phyloP scores from a whole-genome alignment of 805 yeast genomes.

The Spathaspora passalidarum region DNA sequence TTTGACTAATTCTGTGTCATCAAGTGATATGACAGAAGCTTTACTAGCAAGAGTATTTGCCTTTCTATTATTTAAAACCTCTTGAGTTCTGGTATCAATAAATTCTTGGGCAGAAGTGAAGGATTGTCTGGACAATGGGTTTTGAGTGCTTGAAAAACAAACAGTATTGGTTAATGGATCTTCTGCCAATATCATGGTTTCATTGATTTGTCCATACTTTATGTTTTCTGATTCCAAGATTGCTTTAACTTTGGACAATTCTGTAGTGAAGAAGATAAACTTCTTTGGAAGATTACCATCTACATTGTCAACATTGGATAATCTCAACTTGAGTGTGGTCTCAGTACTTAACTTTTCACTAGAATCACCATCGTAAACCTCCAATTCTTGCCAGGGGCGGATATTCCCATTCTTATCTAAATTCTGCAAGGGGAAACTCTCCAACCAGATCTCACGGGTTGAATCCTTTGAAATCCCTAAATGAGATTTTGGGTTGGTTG shows the following conservation, averaged over 20 bases:
- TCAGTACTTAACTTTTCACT: conserved; percentile 25
- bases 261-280: conserved; percentile 31
- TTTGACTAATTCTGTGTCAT: conserved; percentile 5
- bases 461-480: conserved; percentile 66
- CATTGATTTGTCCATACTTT: conserved; percentile 8
- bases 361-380: conserved; percentile 35
- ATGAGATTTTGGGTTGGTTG: conserved; percentile 24
- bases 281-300: conserved; percentile 12
- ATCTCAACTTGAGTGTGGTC: conserved; percentile 34
- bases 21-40: conserved; percentile 1
- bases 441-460: conserved; percentile 68
- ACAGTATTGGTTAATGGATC: conserved; percentile 39
- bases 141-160: conserved; percentile 21
- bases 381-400: conserved; percentile 41
- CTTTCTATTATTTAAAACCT: conserved; percentile 15
- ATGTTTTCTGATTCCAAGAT: conserved; percentile 12
- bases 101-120: conserved; percentile 26
- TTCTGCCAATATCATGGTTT: conserved; percentile 9
- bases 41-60: conserved; percentile 1
- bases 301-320: conserved; percentile 14
- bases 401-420: conserved; percentile 29
- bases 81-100: conserved; percentile 20
- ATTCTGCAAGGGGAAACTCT: conserved; percentile 55
- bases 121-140: conserved; percentile 16
- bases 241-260: conserved; percentile 19